These are phyloP conservation scores for Gnaphalium uliginosum DNA, from an alignment of 129 eudicot species.

Conservation along the genomic window DNA sequence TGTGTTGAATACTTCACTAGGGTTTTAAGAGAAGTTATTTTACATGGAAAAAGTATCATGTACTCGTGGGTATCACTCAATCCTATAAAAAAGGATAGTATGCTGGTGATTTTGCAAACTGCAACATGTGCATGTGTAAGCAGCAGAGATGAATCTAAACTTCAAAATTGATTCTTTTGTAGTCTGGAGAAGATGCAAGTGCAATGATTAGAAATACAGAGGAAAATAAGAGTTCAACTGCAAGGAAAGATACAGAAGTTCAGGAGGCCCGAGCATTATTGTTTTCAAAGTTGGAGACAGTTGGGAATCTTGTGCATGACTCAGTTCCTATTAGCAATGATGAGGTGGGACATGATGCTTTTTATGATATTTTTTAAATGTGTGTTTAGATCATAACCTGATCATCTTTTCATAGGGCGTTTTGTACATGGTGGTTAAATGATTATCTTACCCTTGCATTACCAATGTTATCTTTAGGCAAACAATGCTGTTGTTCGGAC, in stretches of 20 bases:
- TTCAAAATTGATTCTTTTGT: conserved; percentile 3
- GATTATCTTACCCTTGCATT: not conserved
- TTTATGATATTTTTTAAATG: too few relatives aligned
- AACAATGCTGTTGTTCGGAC: conserved; percentile 66
- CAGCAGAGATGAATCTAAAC: not conserved
- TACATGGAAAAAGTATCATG: not conserved
- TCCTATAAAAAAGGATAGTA: not conserved
- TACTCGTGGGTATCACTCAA: not conserved
- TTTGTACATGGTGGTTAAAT: not conserved
- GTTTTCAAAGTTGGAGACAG: conserved; percentile 51
- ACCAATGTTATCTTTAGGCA: conserved; percentile 42
- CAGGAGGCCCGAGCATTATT: conserved; percentile 54
- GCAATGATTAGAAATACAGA: conserved; percentile 50
- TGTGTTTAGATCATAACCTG: not conserved
- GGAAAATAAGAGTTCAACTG: conserved; percentile 57
- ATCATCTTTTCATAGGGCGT: not conserved
- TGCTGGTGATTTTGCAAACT: conserved; percentile 1
- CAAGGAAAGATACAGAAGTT: conserved; percentile 61
- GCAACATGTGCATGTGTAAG: conserved; percentile 5
- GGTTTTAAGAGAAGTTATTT: not conserved
- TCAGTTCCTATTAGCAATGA: conserved; percentile 86
- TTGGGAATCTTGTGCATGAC: conserved; percentile 93
- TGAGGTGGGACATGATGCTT: conserved; percentile 49
- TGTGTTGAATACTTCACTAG: not conserved
- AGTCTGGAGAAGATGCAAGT: conserved; percentile 80